Evolutionary conservation across 257 asterid species (phyloP).

Genomic region (Ballota nigra): DNA sequence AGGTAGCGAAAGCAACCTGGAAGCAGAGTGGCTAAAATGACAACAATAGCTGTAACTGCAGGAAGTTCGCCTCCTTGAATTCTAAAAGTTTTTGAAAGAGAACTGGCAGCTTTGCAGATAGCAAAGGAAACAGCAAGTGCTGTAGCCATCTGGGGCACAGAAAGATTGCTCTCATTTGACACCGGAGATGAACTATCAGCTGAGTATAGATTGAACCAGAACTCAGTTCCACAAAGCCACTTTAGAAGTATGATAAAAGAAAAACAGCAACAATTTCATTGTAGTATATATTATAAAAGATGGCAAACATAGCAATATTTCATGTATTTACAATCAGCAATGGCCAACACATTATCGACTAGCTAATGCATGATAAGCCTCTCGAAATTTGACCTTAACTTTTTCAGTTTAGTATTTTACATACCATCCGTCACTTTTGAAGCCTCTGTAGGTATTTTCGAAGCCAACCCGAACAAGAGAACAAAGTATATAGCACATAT

Average conservation of each 20-base stretch:
- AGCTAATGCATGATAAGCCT: not conserved
- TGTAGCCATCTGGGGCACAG: conserved; percentile 56
- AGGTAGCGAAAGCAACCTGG: conserved; percentile 57
- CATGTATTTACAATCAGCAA: not conserved
- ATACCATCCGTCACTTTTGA: conserved; percentile 40
- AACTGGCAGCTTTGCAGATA: conserved; percentile 61
- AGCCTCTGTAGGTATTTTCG: conserved; percentile 71
- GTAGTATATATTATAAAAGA: not conserved
- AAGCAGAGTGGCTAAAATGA: conserved; percentile 58
- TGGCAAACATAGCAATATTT: not conserved
- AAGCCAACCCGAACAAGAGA: conserved; percentile 64
- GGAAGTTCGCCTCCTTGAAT: conserved; percentile 71
- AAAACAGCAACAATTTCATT: not conserved
- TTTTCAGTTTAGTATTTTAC: not conserved
- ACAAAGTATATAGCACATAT: conserved; percentile 70
- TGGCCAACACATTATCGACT: not conserved
- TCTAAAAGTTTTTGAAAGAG: conserved; percentile 32
- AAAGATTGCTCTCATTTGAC: conserved; percentile 42
- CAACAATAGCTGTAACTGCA: conserved; percentile 64
- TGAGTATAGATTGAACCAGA: conserved; percentile 29
- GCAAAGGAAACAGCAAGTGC: conserved; percentile 68
- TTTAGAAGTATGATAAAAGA: not conserved
- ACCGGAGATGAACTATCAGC: conserved; percentile 40
- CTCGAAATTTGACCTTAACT: not conserved
- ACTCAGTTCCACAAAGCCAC: conserved; percentile 8